phyloP scores from a whole-genome alignment of 2,329 filamentous ascomycete genomes.

The Ceratocystis alfenasii region DNA sequence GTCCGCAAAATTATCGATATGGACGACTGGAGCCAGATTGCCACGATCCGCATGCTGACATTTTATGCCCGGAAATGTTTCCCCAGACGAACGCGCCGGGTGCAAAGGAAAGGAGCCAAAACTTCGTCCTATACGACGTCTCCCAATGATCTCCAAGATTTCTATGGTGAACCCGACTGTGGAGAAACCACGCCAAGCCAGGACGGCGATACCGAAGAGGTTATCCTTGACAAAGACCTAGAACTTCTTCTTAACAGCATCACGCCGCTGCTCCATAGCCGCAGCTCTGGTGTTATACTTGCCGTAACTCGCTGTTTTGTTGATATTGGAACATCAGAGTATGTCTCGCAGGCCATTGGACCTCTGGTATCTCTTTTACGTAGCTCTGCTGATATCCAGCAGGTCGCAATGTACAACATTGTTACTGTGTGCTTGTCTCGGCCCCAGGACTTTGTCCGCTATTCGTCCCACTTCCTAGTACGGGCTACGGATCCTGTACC shows the following conservation, averaged over 20 bases:
- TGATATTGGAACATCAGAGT: slow-evolving; percentile 67
- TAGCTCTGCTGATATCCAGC: slow-evolving; percentile 73
- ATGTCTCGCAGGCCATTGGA: slow-evolving; percentile 64
- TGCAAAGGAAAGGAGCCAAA: slow-evolving; percentile 23
- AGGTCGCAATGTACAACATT: slow-evolving; percentile 85
- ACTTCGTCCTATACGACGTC: slow-evolving; percentile 32
- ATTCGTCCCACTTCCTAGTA: slow-evolving; percentile 81
- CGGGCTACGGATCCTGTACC: slow-evolving; percentile 64
- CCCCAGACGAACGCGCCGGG: slow-evolving; percentile 52
- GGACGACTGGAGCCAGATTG: slow-evolving; percentile 96
- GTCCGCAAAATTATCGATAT: slow-evolving; percentile 92
- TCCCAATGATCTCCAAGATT: slow-evolving; percentile 48
- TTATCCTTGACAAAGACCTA: slow-evolving; percentile 68
- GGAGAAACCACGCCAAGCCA: slow-evolving; percentile 32
- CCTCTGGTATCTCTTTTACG: slow-evolving; percentile 78
- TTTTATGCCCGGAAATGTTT: slow-evolving; percentile 82
- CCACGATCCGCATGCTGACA: slow-evolving; percentile 69
- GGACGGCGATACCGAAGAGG: slow-evolving; percentile 39
- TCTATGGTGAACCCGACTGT: slow-evolving; percentile 58
- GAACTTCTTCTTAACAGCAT: slow-evolving; percentile 68
- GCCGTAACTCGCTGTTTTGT: slow-evolving; percentile 76
- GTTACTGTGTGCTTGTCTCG: slow-evolving; percentile 74
- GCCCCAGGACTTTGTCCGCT: slow-evolving; percentile 73
- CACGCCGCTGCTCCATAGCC: slow-evolving; percentile 75
- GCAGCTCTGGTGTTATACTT: slow-evolving; percentile 84